Conservation (phyloP, 805 yeast genomes). For the Wickerhamiella brachini region DNA sequence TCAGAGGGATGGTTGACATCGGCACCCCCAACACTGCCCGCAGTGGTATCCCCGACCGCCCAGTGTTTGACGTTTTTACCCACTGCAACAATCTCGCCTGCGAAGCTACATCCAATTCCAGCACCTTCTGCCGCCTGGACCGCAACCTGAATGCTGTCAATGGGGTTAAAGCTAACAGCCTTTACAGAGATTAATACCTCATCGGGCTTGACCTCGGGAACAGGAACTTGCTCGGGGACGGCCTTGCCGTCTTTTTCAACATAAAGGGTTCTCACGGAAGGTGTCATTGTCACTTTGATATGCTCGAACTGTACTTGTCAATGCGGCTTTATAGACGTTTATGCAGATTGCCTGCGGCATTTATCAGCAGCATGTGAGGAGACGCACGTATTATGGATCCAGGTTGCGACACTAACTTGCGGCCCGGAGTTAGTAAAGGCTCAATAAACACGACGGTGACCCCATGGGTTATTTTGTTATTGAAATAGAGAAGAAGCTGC, state of each 20-base stretch:
- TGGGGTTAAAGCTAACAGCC: slow-evolving; percentile 52
- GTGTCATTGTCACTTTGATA: neutral
- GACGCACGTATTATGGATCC: no score
- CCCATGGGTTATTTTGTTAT: no score
- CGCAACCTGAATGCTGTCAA: slow-evolving; percentile 53
- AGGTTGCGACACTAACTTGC: no score
- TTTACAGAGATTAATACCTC: slow-evolving; percentile 36
- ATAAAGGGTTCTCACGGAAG: slow-evolving; percentile 4
- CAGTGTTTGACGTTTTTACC: slow-evolving; percentile 31
- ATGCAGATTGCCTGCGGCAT: no score
- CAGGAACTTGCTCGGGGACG: slow-evolving; percentile 9
- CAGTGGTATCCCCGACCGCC: slow-evolving; percentile 44
- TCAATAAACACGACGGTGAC: no score
- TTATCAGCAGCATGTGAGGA: no score
- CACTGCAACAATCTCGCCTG: slow-evolving; percentile 42
- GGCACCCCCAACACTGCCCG: slow-evolving; percentile 43
- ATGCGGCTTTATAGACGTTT: no score
- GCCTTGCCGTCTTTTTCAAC: slow-evolving; percentile 12
- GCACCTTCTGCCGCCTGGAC: slow-evolving; percentile 33
- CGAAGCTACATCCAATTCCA: slow-evolving; percentile 45
- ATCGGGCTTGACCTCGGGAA: slow-evolving; percentile 20
- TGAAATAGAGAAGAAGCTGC: no score
- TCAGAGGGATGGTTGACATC: slow-evolving; percentile 27
- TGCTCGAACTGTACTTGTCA: no score
- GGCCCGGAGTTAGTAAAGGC: no score